Conservation (phyloP, 345 rosid species). For the Pseudoturritis turrita region DNA sequence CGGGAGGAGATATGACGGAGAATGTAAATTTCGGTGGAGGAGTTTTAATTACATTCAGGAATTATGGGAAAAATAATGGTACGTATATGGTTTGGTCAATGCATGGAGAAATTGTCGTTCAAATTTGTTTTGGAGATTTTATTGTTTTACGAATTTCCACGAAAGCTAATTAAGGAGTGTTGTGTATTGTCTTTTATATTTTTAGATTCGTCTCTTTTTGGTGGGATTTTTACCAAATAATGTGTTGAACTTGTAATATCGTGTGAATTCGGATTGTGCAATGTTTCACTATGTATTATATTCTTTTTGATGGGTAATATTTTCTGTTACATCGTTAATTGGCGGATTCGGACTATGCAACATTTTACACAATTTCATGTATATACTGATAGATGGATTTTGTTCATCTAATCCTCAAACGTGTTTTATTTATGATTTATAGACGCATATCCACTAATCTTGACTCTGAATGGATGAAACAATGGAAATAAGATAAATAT, state of each 20-base stretch:
- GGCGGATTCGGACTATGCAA: not conserved
- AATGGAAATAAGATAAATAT: too few relatives aligned
- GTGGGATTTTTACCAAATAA: constrained; percentile 7
- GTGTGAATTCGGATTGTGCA: not conserved
- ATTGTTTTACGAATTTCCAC: constrained; percentile 12
- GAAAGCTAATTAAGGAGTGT: constrained; percentile 14
- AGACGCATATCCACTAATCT: too few relatives aligned
- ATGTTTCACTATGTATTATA: not conserved
- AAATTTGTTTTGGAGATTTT: constrained; percentile 24
- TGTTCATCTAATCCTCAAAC: too few relatives aligned
- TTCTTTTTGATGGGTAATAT: not conserved
- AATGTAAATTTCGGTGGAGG: not conserved
- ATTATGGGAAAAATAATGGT: not conserved
- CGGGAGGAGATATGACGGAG: not conserved
- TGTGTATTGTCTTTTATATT: not conserved
- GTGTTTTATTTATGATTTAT: too few relatives aligned
- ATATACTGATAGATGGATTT: not conserved
- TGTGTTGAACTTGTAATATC: constrained; percentile 19
- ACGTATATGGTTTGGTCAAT: not conserved
- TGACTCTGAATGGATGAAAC: not conserved
- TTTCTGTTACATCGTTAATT: not conserved
- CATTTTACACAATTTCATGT: not conserved
- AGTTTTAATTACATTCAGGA: not conserved
- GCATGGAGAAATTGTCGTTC: constrained; percentile 16
- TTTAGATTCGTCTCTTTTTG: not conserved